Conservation (phyloP, 1,284 basidiomycete species). For the Marasmius tenuissimus region DNA sequence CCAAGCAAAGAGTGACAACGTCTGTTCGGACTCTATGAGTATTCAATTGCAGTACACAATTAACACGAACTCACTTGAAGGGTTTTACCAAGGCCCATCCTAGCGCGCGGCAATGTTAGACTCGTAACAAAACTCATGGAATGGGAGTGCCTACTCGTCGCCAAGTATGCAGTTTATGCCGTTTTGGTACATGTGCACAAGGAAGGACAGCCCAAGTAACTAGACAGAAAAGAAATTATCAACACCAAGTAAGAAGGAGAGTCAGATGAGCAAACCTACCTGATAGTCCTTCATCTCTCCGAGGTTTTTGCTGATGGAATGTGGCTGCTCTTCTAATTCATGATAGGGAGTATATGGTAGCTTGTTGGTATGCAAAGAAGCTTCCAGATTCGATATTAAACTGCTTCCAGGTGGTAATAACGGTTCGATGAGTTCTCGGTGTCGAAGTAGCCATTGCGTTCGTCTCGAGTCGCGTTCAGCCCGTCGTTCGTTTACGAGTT, state of each 20-base stretch:
- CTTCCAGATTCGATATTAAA: conserved; percentile 27
- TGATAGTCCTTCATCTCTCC: conserved; percentile 63
- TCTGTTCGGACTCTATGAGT: conserved; percentile 30
- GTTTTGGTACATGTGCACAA: conserved; percentile 57
- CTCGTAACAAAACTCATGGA: background rate
- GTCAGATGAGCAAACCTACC: conserved; percentile 26
- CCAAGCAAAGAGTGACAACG: conserved; percentile 58
- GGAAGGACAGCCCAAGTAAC: conserved; percentile 53
- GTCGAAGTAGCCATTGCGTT: conserved; percentile 39
- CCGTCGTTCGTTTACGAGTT: conserved; percentile 28
- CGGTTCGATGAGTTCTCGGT: conserved; percentile 39
- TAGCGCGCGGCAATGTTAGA: conserved; percentile 16
- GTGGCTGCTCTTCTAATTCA: conserved; percentile 44
- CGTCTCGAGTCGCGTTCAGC: conserved; percentile 34
- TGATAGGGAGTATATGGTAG: conserved; percentile 36
- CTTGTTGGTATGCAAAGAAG: conserved; percentile 20
- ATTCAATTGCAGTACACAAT: background rate
- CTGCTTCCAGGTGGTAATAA: conserved; percentile 34
- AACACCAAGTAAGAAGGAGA: background rate
- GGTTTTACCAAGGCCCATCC: conserved; percentile 68
- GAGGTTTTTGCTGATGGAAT: conserved; percentile 33
- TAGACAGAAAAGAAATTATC: conserved; percentile 16
- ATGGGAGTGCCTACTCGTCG: conserved; percentile 46
- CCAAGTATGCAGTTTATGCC: conserved; percentile 63
- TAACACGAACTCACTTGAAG: conserved; percentile 41